Conservation (phyloP, 768 basidiomycete species). For the Suillus lakei region DNA sequence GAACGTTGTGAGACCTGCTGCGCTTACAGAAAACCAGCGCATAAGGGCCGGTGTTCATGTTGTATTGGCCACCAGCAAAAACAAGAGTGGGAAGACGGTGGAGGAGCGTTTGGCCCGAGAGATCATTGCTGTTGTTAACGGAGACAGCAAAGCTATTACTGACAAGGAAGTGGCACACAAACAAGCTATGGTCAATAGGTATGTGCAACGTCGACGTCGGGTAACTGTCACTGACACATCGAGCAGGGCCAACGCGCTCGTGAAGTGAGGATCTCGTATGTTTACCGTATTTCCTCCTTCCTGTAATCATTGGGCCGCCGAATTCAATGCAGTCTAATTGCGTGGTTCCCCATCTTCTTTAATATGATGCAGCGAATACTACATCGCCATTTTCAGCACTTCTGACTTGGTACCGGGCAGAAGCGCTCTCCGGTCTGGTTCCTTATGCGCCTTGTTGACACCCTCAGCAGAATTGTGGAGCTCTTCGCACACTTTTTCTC, state of each 20-base stretch:
- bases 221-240: conserved; percentile 12
- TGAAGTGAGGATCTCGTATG: not conserved
- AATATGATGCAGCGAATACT: not conserved
- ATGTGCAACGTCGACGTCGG: conserved; percentile 26
- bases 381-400: not conserved
- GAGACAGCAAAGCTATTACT: conserved; percentile 59
- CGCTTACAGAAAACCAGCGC: conserved; percentile 83
- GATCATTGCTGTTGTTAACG: conserved; percentile 69
- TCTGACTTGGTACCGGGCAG: not conserved
- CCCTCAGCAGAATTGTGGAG: not conserved
- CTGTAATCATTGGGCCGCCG: not conserved
- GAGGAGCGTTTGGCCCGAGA: conserved; percentile 81
- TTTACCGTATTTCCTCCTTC: not conserved
- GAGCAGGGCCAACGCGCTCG: conserved; percentile 24
- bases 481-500: not conserved
- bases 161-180: conserved; percentile 68
- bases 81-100: conserved; percentile 56
- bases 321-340: not conserved
- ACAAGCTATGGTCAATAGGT: conserved; percentile 81
- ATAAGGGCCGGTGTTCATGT: conserved; percentile 70
- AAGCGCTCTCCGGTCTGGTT: not conserved
- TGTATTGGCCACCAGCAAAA: conserved; percentile 68
- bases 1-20: conserved; percentile 62
- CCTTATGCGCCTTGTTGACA: not conserved
- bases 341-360: not conserved